Base-by-base conservation (phyloP, 1,284 basidiomycete species). In the Omphalotus olearius region DNA sequence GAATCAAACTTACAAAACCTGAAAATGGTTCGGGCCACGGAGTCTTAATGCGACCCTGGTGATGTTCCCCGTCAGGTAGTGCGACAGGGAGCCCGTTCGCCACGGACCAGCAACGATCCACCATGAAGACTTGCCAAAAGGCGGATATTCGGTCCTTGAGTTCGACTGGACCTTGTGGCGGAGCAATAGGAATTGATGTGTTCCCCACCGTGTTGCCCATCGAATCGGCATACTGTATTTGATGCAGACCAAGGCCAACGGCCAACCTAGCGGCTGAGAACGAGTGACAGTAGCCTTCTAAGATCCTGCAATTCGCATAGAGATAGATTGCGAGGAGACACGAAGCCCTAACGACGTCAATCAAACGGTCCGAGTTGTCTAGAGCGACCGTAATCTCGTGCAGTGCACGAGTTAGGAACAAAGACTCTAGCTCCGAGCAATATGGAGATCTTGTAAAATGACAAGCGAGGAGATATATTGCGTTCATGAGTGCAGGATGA, bases 281-380 rank as follows among this genome's bases (percentile, higher is more conserved):
- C 2, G 80, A 74, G 56, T 83, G 80, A 41, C 78, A 75, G 62
- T 82, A 82, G 6, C 79, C 82, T 59, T 85, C 82, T 30, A 82
- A 70, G 14, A 73, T 66, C 14, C 79, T 73, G 47, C 73, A 73
- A 52, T 80, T 78, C 61, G 74, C 72, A 63, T 78, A 83, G 59
- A 81, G 76, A 61, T 83, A 83, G 35, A 78, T 69, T 5, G 80
- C 77, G 44, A 85, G 71, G 35, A 85, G 71, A 43, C 74, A 78
- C 2, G 79, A 79, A 4, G 82, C 82, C 59, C 81, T 80, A 5
- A 83, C 73, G 52, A 80, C 69, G 58, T 83, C 77, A 50, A 79
- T 66, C 51, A 83, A 70, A 40, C 77, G 73, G 59, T 83, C 77
- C 33, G 78, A 75, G 54, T 68, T 69, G 56, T 78, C 73, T 40